Evolutionary conservation across 1,284 basidiomycete genomes (phyloP).

Genomic region (Ganoderma boninense): DNA sequence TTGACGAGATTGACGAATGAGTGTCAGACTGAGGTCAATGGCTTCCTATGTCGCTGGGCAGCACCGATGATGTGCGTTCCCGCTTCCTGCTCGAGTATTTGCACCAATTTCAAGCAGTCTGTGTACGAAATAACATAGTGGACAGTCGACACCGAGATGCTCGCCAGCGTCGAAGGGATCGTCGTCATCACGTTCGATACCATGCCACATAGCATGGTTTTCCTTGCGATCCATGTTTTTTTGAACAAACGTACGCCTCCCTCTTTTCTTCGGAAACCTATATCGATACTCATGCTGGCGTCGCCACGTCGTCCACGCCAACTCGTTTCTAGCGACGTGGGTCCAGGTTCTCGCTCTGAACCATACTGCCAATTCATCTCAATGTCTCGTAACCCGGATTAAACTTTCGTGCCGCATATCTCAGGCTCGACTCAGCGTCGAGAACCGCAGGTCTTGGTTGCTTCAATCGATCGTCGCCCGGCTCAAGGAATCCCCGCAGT

Average conservation of each 20-base stretch:
- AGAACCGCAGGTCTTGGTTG: background rate
- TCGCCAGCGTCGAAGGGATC: conserved; percentile 9
- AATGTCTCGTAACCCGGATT: background rate
- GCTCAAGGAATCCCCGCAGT: background rate
- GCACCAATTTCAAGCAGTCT: background rate
- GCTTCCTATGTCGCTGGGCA: background rate
- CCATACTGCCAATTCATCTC: background rate
- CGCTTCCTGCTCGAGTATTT: background rate
- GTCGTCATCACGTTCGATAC: conserved; percentile 10
- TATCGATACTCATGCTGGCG: too few relatives aligned
- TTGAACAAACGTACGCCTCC: conserved; percentile 7
- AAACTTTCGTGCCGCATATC: background rate
- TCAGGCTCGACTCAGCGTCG: background rate
- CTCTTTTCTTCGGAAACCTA: too few relatives aligned
- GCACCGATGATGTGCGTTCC: conserved; percentile 7
- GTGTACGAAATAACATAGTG: conserved; percentile 8
- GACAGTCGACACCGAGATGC: conserved; percentile 12
- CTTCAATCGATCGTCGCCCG: too few relatives aligned
- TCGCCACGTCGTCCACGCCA: conserved; percentile 15
- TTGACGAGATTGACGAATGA: background rate
- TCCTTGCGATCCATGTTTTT: conserved; percentile 12
- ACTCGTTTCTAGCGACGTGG: conserved; percentile 10
- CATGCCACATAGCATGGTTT: conserved; percentile 13
- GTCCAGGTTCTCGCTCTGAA: too few relatives aligned
- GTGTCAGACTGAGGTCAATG: background rate